Conservation (phyloP, 2,329 filamentous ascomycete species). For the Arthrobotrys sphaeroides region DNA sequence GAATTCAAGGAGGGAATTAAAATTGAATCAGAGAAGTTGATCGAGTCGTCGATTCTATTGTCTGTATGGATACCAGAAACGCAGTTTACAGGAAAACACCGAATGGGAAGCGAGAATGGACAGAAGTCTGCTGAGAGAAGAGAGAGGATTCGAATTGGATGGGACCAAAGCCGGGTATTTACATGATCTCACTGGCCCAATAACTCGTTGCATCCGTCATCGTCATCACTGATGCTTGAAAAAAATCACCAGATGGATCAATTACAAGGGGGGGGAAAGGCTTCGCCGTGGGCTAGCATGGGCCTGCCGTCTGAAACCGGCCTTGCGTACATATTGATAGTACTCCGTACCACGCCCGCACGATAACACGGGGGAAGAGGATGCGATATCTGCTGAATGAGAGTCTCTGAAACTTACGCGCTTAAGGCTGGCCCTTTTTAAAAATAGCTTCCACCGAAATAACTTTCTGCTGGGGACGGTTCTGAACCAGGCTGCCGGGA, state of each 20-base stretch:
- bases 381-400: slow-evolving; percentile 22
- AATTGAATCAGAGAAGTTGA: background rate
- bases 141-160: background rate
- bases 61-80: too few species aligned
- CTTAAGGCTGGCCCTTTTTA: slow-evolving; percentile 40
- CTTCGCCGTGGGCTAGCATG: slow-evolving; percentile 32
- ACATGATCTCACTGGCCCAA: background rate
- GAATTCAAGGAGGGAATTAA: background rate
- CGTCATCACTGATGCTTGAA: background rate
- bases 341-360: slow-evolving; percentile 22
- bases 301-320: slow-evolving; percentile 44
- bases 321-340: slow-evolving; percentile 1
- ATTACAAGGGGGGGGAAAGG: slow-evolving; percentile 9
- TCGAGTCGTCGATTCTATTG: background rate
- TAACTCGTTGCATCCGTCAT: background rate
- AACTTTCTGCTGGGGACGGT: background rate
- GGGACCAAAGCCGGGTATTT: slow-evolving; percentile 14
- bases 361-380: slow-evolving; percentile 4
- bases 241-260: background rate
- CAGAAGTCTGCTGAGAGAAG: background rate
- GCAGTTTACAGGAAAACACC: slow-evolving; percentile 11
- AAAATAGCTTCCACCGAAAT: slow-evolving; percentile 52
- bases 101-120: slow-evolving; percentile 17
- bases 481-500: slow-evolving; percentile 21
- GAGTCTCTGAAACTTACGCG: slow-evolving; percentile 46